phyloP scores from a whole-genome alignment of 495 filamentous ascomycete species.

The Lasiosphaeria miniovina region DNA sequence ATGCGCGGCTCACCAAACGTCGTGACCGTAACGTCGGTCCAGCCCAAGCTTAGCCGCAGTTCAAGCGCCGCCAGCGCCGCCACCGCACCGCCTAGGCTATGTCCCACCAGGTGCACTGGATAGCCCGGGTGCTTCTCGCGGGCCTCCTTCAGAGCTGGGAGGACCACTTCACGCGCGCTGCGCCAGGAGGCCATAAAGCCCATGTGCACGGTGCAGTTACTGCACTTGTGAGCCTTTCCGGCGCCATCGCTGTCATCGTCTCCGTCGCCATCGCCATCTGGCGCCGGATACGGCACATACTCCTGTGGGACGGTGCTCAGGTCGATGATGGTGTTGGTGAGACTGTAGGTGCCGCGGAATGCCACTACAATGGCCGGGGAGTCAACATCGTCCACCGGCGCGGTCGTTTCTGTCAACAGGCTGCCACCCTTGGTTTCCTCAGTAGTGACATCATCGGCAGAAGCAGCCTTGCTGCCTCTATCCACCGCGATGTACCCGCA shows the following conservation, averaged over 20 bases:
- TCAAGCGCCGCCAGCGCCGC: conserved; percentile 85
- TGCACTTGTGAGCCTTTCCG: conserved; percentile 48
- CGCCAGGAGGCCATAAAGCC: conserved; percentile 86
- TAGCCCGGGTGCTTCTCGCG: conserved; percentile 64
- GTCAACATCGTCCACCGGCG: too few relatives aligned
- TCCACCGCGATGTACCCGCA: conserved; percentile 92
- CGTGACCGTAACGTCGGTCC: conserved; percentile 66
- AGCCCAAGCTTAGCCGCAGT: conserved; percentile 51
- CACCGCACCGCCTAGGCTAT: conserved; percentile 90
- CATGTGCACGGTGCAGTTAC: conserved; percentile 85
- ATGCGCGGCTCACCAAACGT: conserved; percentile 91
- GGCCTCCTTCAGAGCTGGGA: conserved; percentile 56
- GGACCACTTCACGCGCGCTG: conserved; percentile 60
- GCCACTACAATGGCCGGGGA: conserved; percentile 69
- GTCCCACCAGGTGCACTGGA: conserved; percentile 73
- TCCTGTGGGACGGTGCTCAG: conserved; percentile 83
- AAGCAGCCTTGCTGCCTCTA: conserved; percentile 11
- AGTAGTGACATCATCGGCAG: conserved; percentile 36
- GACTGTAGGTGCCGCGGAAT: conserved; percentile 90
- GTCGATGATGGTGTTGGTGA: conserved; percentile 86
- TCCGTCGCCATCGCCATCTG: conserved; percentile 26
- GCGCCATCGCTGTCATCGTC: conserved; percentile 42
- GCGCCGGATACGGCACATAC: conserved; percentile 78
- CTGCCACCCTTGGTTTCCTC: too few relatives aligned
- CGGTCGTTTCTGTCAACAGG: too few relatives aligned